Conservation (phyloP, 805 yeast species). For the Cyberlindnera meyerae region DNA sequence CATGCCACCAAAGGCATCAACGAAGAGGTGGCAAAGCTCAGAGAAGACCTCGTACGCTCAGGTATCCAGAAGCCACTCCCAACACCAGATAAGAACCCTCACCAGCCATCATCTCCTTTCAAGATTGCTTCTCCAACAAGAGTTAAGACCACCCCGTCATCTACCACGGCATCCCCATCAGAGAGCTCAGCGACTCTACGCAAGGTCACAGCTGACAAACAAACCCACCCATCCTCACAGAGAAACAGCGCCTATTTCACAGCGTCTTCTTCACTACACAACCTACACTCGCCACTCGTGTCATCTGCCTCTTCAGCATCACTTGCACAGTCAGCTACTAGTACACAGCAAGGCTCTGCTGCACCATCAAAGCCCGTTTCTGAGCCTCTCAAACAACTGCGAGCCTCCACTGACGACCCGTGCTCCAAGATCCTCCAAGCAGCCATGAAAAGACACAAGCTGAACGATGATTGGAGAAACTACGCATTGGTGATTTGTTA, state of each 20-base stretch:
- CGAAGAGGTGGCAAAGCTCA: constrained; percentile 15
- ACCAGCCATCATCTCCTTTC: constrained; percentile 24
- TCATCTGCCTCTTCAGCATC: constrained; percentile 11
- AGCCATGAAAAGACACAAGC: constrained; percentile 80
- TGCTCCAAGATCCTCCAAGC: constrained; percentile 83
- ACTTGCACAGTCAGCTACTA: constrained; percentile 3
- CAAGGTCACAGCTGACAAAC: constrained; percentile 6
- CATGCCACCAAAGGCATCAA: constrained; percentile 3
- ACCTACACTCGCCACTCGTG: constrained; percentile 18
- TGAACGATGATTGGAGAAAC: constrained; percentile 79
- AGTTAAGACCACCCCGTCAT: constrained; percentile 7
- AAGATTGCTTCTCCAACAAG: constrained; percentile 27
- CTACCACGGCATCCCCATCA: constrained; percentile 10
- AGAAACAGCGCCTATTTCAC: constrained; percentile 14
- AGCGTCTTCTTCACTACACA: not conserved
- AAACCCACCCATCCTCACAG: constrained; percentile 7
- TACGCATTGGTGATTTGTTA: constrained; percentile 86
- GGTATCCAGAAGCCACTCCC: constrained; percentile 19
- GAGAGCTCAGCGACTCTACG: constrained; percentile 5
- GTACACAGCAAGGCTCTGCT: constrained; percentile 6
- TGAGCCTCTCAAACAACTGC: constrained; percentile 77
- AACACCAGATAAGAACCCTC: constrained; percentile 19
- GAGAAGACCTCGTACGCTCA: constrained; percentile 16
- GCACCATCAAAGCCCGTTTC: constrained; percentile 23
- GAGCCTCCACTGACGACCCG: constrained; percentile 88